These are phyloP conservation scores for Rhytidiadelphus loreus DNA, from an alignment of 225 moss, liverwort and hornwort species.

Conservation along the genomic window DNA sequence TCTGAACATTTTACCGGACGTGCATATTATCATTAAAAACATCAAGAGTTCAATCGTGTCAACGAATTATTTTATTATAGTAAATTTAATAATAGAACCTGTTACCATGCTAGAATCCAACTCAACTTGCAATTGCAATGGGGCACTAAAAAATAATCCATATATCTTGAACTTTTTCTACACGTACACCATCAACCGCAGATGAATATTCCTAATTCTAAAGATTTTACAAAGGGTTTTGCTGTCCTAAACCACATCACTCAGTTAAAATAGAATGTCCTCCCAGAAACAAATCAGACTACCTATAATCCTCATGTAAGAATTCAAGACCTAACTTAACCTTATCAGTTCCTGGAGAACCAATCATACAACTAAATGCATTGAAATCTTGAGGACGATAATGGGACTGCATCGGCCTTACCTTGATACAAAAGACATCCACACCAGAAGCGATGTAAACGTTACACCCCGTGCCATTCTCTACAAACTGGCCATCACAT, in stretches of 20 bases:
- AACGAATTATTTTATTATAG: too few species aligned
- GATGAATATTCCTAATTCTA: background rate
- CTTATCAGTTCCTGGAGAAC: background rate
- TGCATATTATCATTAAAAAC: background rate
- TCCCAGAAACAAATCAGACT: background rate
- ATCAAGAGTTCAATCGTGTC: background rate
- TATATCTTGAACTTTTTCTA: background rate
- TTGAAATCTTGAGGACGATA: background rate
- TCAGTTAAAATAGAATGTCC: background rate
- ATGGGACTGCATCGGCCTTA: background rate
- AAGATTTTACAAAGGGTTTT: background rate
- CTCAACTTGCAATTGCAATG: background rate
- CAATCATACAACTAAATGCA: background rate
- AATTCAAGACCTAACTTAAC: background rate
- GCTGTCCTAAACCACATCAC: background rate
- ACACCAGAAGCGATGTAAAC: constrained; percentile 58
- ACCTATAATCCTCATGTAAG: background rate
- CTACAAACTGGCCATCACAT: constrained; percentile 42
- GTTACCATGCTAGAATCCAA: background rate
- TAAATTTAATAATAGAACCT: background rate
- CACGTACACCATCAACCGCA: too few species aligned
- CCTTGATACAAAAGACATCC: constrained; percentile 61
- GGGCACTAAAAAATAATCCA: background rate
- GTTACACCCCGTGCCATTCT: constrained; percentile 50
- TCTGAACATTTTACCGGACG: too few species aligned